A percentile compares a stretch with the other conserved stretches of the same genome.
phyloP scores from a whole-genome alignment of 1,139 yeast species.

The Saccharomyces hybrid region DNA sequence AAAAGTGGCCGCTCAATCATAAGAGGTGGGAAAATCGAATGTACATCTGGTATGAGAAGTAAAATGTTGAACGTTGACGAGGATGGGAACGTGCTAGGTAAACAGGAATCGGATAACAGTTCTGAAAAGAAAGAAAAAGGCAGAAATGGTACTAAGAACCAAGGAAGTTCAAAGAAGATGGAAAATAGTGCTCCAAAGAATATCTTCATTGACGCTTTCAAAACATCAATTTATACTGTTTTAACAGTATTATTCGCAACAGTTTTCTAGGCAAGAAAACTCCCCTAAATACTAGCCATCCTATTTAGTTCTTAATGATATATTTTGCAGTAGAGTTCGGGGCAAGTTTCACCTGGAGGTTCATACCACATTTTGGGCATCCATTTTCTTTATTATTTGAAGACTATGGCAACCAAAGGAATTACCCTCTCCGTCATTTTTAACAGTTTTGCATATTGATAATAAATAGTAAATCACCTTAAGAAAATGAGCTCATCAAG shows the following conservation, averaged over 20 bases:
- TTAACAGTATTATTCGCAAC: not conserved
- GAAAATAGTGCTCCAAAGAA: not conserved
- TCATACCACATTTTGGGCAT: no score
- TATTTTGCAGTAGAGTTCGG: not conserved
- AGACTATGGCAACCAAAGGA: not conserved
- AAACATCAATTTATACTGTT: not conserved
- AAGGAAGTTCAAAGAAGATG: not conserved
- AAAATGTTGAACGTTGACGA: constrained; percentile 37
- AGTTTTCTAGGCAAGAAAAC: not conserved
- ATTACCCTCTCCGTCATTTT: not conserved
- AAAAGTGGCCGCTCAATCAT: constrained; percentile 40
- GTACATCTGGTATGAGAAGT: constrained; percentile 39
- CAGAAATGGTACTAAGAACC: not conserved
- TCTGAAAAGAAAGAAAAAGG: not conserved
- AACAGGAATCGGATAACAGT: not conserved
- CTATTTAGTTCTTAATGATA: not conserved
- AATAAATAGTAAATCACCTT: not conserved
- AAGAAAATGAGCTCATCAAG: not conserved
- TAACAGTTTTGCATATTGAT: not conserved
- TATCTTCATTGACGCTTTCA: not conserved
- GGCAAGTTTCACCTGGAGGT: no score
- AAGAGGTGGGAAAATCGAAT: constrained; percentile 61
- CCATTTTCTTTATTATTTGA: no score
- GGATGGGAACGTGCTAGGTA: constrained; percentile 27
- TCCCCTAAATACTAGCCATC: not conserved